Conservation (phyloP, 306 rosid species). For the Dryas alaskensis region DNA sequence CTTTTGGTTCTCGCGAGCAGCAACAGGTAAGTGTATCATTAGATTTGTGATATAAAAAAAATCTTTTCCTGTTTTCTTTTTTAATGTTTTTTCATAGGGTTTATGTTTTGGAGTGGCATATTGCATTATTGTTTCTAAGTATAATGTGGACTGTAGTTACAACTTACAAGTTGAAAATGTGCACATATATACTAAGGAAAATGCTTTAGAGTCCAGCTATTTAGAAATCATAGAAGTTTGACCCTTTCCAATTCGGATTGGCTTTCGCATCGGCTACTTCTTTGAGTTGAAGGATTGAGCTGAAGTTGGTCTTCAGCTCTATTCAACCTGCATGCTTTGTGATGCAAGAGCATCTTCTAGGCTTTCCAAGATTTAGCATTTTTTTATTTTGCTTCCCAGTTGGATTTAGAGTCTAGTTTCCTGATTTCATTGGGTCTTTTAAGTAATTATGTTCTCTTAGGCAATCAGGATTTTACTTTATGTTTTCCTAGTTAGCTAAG, state of each 20-base stretch:
- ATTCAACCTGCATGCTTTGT: neutral
- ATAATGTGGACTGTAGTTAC: neutral
- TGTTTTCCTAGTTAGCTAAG: too few relatives aligned
- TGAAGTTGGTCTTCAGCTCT: neutral
- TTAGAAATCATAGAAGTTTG: neutral
- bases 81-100: neutral
- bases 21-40: slow-evolving; percentile 52
- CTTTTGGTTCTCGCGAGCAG: slow-evolving; percentile 59
- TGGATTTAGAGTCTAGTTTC: too few relatives aligned
- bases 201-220: neutral
- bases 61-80: neutral
- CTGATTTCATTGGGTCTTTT: too few relatives aligned
- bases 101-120: neutral
- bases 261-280: neutral
- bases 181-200: neutral
- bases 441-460: too few relatives aligned
- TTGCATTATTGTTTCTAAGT: neutral
- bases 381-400: too few relatives aligned
- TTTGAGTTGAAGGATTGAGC: neutral
- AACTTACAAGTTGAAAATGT: neutral
- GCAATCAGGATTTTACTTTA: too few relatives aligned
- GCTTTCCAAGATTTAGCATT: too few relatives aligned
- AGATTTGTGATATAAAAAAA: neutral
- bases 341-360: too few relatives aligned
- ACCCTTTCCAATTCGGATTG: neutral